Percentiles rank a stretch among this genome's conserved stretches.
Conservation (phyloP, 495 filamentous ascomycete genomes). For the Annulohypoxylon bovei region DNA sequence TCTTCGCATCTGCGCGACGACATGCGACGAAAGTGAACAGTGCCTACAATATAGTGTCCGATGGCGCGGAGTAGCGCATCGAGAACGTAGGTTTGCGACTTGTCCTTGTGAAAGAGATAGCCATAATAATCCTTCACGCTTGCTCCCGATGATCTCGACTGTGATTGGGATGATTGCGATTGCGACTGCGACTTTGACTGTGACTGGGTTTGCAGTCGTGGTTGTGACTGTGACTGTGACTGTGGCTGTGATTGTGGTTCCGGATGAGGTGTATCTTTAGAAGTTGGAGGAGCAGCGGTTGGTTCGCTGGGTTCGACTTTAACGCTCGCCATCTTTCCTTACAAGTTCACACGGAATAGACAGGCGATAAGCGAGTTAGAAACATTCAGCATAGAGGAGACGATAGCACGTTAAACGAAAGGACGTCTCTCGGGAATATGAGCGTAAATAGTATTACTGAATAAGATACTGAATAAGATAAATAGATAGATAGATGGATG, state of each 20-base stretch:
- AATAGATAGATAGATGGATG: neutral
- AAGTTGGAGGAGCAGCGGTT: conserved; percentile 20
- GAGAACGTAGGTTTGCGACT: conserved; percentile 77
- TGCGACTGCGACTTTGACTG: conserved; percentile 27
- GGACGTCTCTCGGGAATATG: conserved; percentile 6
- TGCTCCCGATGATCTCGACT: conserved; percentile 11
- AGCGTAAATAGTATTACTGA: conserved; percentile 29
- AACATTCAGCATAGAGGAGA: conserved; percentile 6
- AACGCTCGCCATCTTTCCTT: conserved; percentile 41
- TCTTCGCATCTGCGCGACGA: conserved; percentile 1
- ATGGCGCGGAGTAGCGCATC: conserved; percentile 82
- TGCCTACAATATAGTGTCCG: conserved; percentile 80
- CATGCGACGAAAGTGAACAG: conserved; percentile 12
- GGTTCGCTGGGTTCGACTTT: conserved; percentile 30
- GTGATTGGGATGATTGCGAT: conserved; percentile 15
- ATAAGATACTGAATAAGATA: conserved; percentile 12
- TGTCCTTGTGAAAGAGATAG: conserved; percentile 82
- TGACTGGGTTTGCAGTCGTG: conserved; percentile 26
- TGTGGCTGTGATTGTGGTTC: conserved; percentile 6
- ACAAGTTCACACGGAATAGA: conserved; percentile 2
- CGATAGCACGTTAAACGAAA: conserved; percentile 13
- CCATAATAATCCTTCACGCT: conserved; percentile 72
- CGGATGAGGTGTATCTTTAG: conserved; percentile 19
- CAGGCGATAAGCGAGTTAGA: conserved; percentile 13
- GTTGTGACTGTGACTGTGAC: conserved; percentile 11